phyloP scores from a whole-genome alignment of 1,284 basidiomycete genomes.

The Puccinia horiana region DNA sequence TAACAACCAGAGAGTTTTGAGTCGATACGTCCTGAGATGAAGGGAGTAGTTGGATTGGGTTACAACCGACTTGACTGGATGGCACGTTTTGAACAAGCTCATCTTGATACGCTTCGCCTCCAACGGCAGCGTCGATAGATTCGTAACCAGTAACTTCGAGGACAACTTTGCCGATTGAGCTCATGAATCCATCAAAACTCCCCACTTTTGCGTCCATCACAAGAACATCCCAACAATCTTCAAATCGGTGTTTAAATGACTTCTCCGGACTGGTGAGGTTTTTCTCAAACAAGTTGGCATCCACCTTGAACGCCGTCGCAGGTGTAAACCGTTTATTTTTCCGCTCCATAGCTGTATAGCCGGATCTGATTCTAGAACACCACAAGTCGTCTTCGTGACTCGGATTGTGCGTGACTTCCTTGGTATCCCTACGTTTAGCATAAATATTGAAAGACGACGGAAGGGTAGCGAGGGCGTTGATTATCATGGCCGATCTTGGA shows the following conservation, averaged over 20 bases:
- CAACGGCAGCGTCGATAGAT: not conserved
- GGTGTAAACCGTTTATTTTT: conserved; percentile 25
- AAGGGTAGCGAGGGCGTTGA: conserved; percentile 19
- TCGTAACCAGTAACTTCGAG: conserved; percentile 4
- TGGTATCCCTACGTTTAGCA: conserved; percentile 29
- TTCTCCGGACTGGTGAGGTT: conserved; percentile 28
- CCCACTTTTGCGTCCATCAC: conserved; percentile 44
- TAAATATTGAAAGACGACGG: conserved; percentile 18
- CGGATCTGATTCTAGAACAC: conserved; percentile 35
- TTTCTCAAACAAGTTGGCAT: conserved; percentile 16
- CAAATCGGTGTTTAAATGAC: conserved; percentile 17
- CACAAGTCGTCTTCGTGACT: conserved; percentile 17
- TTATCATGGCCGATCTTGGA: conserved; percentile 19
- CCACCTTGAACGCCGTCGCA: conserved; percentile 7
- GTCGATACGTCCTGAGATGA: not conserved
- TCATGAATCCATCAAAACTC: conserved; percentile 25
- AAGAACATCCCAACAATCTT: conserved; percentile 44
- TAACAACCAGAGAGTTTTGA: not conserved
- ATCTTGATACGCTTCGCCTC: not conserved
- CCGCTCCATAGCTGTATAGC: conserved; percentile 32
- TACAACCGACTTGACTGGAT: not conserved
- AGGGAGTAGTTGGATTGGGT: not conserved
- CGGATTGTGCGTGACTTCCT: conserved; percentile 38
- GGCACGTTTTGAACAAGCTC: not conserved
- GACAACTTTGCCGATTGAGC: conserved; percentile 7